phyloP scores from a whole-genome alignment of 371 early-diverging fungal species.

The Apophysomyces variabilis region DNA sequence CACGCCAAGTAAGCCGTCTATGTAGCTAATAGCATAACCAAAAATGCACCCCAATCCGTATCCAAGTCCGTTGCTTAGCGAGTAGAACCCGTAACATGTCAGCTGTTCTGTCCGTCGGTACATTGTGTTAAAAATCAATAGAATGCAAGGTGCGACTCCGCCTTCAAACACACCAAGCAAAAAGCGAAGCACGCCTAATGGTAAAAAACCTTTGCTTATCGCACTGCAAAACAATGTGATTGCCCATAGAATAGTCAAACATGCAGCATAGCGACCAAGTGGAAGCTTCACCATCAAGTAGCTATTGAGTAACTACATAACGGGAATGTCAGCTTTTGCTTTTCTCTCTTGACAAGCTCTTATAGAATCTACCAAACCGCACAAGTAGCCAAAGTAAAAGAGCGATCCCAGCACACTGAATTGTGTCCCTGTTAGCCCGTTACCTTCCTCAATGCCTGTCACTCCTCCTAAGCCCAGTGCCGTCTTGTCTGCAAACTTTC shows the following conservation, averaged over 20 bases:
- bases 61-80: not conserved
- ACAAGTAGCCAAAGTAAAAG: slow-evolving; percentile 15
- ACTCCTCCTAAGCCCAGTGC: slow-evolving; percentile 33
- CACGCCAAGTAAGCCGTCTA: slow-evolving; percentile 27
- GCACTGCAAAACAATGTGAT: slow-evolving; percentile 18
- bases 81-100: not conserved
- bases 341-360: no score
- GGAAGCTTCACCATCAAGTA: slow-evolving; percentile 26
- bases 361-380: not conserved
- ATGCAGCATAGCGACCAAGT: slow-evolving; percentile 21
- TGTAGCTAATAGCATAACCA: not conserved
- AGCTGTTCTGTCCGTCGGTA: not conserved
- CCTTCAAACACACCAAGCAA: slow-evolving; percentile 43
- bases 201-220: slow-evolving; percentile 22
- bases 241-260: slow-evolving; percentile 21
- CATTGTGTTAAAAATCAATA: not conserved
- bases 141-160: slow-evolving; percentile 11
- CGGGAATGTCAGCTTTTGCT: no score
- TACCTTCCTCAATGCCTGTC: slow-evolving; percentile 30
- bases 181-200: slow-evolving; percentile 28
- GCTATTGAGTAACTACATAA: slow-evolving; percentile 26
- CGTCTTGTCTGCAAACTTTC: slow-evolving; percentile 35
- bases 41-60: not conserved
- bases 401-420: slow-evolving; percentile 40
- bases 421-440: slow-evolving; percentile 26